Percentiles rank a stretch among this genome's conserved stretches.
These are phyloP conservation scores for Cladobotryum protrusum DNA, from an alignment of 2,329 filamentous ascomycete species.

Conservation along the genomic window DNA sequence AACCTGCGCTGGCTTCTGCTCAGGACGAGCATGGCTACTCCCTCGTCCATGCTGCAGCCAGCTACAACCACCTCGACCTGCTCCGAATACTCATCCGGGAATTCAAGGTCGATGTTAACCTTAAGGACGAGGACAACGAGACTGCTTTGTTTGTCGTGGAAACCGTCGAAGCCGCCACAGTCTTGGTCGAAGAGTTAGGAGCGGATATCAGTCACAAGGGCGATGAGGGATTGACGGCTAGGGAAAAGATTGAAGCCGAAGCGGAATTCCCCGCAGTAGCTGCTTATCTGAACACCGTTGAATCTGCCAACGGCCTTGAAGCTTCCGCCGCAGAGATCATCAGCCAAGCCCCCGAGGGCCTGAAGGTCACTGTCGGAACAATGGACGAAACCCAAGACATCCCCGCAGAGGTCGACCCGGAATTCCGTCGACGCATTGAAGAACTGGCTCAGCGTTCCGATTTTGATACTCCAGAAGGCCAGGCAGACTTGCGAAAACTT, in stretches of 20 bases:
- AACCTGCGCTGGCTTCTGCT: slow-evolving; percentile 67
- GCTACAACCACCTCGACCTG: slow-evolving; percentile 81
- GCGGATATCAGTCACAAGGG: slow-evolving; percentile 62
- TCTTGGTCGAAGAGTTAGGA: slow-evolving; percentile 76
- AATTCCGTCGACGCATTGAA: slow-evolving; percentile 80
- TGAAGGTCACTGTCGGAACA: slow-evolving; percentile 71
- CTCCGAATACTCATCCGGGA: slow-evolving; percentile 69
- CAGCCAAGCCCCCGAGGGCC: slow-evolving; percentile 59
- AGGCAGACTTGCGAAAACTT: slow-evolving; percentile 69
- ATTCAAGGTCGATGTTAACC: slow-evolving; percentile 70
- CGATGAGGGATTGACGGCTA: slow-evolving; percentile 69
- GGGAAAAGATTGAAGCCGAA: slow-evolving; percentile 73
- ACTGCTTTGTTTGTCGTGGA: slow-evolving; percentile 94
- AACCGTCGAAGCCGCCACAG: slow-evolving; percentile 67
- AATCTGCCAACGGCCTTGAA: slow-evolving; percentile 23
- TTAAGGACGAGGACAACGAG: slow-evolving; percentile 86
- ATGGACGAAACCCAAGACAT: slow-evolving; percentile 59
- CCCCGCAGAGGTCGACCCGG: slow-evolving; percentile 64
- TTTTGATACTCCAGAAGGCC: slow-evolving; percentile 74
- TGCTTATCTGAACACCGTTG: slow-evolving; percentile 54
- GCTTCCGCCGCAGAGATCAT: slow-evolving; percentile 21
- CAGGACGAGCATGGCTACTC: slow-evolving; percentile 95
- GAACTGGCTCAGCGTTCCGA: slow-evolving; percentile 78
- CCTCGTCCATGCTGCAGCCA: slow-evolving; percentile 84
- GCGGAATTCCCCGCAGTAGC: slow-evolving; percentile 71